Evolutionary conservation across 148 eudicot species (phyloP).

Genomic region (Bassia scoparia): DNA sequence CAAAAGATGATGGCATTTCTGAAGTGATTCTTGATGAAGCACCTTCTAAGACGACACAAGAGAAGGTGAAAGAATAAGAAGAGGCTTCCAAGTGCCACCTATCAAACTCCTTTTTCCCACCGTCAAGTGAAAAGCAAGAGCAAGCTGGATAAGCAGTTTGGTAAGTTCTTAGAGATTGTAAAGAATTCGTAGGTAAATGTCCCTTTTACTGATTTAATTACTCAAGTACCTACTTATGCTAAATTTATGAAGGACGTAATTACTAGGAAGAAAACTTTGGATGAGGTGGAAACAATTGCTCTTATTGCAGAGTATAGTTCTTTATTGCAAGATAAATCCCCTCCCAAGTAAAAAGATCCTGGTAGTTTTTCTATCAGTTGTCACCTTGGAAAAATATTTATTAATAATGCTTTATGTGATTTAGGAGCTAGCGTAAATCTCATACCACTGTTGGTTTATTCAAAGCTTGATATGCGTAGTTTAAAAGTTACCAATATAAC

Average conservation of each 20-base stretch:
- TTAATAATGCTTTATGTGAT: neutral
- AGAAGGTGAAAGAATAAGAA: neutral
- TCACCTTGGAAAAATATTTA: neutral
- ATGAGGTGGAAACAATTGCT: no score
- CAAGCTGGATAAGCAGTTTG: no score
- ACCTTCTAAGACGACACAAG: neutral
- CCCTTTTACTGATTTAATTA: no score
- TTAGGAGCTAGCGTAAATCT: neutral
- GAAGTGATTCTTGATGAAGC: neutral
- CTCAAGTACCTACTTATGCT: no score
- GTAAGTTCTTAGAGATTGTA: no score
- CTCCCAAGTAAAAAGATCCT: no score
- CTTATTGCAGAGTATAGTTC: no score
- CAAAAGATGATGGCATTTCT: neutral
- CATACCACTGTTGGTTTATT: neutral
- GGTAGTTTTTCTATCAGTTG: neutral
- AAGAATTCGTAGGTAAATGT: neutral
- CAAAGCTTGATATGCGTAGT: neutral
- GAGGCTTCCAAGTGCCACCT: neutral
- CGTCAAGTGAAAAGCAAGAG: neutral
- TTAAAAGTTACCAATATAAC: neutral
- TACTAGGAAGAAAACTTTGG: no score
- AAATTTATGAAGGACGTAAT: no score
- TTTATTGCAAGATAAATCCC: no score
- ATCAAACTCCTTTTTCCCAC: neutral